phyloP scores from a whole-genome alignment of 1,284 basidiomycete species.

The Gymnopus androsaceus region DNA sequence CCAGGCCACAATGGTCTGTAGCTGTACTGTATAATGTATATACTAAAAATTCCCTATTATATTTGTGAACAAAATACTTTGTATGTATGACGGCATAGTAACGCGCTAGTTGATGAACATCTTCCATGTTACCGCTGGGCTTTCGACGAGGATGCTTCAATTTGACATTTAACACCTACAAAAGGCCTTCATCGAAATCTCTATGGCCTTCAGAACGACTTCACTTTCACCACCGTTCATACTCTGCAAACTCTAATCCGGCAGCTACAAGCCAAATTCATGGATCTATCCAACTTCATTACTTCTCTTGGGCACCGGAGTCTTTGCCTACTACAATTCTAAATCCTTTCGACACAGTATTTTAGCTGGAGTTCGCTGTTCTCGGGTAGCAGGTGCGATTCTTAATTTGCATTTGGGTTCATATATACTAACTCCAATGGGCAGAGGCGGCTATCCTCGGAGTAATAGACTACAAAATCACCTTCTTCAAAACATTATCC shows the following conservation, averaged over 20 bases:
- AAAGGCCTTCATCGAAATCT: background rate
- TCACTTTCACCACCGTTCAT: background rate
- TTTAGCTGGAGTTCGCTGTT: constrained; percentile 70
- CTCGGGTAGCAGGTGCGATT: constrained; percentile 10
- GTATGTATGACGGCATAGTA: background rate
- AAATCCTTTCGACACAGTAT: constrained; percentile 66
- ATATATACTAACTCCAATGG: constrained; percentile 2
- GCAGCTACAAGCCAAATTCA: background rate
- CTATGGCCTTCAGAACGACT: background rate
- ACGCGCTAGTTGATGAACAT: background rate
- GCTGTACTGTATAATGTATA: background rate
- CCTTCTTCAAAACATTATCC: constrained; percentile 63
- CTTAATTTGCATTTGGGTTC: constrained; percentile 1
- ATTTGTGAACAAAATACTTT: no score
- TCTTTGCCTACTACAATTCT: constrained; percentile 57
- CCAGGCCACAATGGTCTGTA: no score
- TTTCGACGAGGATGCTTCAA: constrained; percentile 1
- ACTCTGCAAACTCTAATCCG: background rate
- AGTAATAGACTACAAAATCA: constrained; percentile 85
- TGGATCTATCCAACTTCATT: constrained; percentile 3
- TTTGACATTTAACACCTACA: background rate
- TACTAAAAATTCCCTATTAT: no score
- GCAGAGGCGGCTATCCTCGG: constrained; percentile 63
- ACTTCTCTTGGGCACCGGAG: constrained; percentile 26
- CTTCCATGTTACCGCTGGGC: background rate